Evolutionary conservation across 495 filamentous ascomycete species (phyloP), one percentile per base, ranked within the genome.

Genomic region (Penicillium mononematosum): DNA sequence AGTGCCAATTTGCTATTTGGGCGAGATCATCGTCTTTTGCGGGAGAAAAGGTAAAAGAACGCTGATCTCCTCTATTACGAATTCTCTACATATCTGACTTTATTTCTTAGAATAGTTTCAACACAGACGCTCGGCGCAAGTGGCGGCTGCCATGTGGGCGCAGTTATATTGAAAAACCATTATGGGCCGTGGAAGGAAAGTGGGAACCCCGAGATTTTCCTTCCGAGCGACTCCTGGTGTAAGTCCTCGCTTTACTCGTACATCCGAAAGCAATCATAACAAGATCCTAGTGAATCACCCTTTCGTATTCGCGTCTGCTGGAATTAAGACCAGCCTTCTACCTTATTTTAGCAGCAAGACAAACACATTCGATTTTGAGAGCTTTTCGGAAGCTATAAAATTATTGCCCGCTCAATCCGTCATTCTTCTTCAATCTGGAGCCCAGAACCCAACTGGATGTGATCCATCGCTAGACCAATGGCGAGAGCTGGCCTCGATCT

Each of bases 361-460:
- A 10, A 63, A 63, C 34, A 24, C 5, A 11, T 59, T 63, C 20
- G 56, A 63, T 20, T 63, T 59, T 20, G 43, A 4, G 8, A 25
- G 16, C 7, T 63, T 59, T 36, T 25, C 52, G 39, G 42, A 36
- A 0, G 43, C 60, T 17, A 29, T 63, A 19, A 44, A n/a, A 22
- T 38, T 43, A 0, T 20, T 63, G 2, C 60, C 60, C 39, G 48
- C 56, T 53, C 56, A 59, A 38, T 63, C 60, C 14, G 60, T 63
- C 2, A 27, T 63, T 16, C 60, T 63, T 44, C 42, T 63, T 2
- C 60, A 63, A 29, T 56, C 60, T 1, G 39, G 34, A 19, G 60
- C 60, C 29, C 60, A 63, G 24, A 63, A 63, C 14, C 60, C 60
- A 36, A 63, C 60, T 24, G 60, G 60, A 42, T 46, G 56, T 48